A percentile compares a stretch with the other conserved stretches of the same genome.
phyloP scores from a whole-genome alignment of 2,329 filamentous ascomycete species.

The Cadophora sp. region DNA sequence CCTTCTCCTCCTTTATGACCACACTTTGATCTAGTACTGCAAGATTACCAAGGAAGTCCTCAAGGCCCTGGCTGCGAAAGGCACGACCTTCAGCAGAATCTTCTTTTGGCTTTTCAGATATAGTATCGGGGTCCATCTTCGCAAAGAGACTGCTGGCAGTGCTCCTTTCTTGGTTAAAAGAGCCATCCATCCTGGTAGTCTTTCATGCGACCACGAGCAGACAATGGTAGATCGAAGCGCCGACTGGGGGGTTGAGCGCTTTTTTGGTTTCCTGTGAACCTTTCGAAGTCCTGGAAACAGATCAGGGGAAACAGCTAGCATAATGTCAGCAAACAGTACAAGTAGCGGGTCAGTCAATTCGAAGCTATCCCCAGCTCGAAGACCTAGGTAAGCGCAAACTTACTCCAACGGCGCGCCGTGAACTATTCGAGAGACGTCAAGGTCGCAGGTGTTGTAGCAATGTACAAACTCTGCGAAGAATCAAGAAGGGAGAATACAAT shows the following conservation, averaged over 20 bases:
- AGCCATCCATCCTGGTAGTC: not conserved
- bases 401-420: not conserved
- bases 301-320: not conserved
- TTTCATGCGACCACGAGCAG: not conserved
- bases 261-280: not conserved
- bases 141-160: not conserved
- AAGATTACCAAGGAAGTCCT: constrained; percentile 6
- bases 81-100: not conserved
- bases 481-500: not conserved
- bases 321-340: not conserved
- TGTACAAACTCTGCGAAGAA: not conserved
- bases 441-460: not conserved
- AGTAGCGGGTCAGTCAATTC: not conserved
- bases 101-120: not conserved
- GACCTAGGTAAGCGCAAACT: not conserved
- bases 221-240: not conserved
- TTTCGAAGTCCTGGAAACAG: not conserved
- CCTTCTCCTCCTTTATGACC: not conserved
- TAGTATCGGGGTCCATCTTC: not conserved
- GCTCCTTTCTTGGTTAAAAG: not conserved
- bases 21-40: not conserved
- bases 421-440: not conserved
- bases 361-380: not conserved
- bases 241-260: not conserved
- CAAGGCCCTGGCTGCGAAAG: not conserved